Evolutionary conservation across 257 asterid species (phyloP).

Genomic region (Gardenia jasminoides): DNA sequence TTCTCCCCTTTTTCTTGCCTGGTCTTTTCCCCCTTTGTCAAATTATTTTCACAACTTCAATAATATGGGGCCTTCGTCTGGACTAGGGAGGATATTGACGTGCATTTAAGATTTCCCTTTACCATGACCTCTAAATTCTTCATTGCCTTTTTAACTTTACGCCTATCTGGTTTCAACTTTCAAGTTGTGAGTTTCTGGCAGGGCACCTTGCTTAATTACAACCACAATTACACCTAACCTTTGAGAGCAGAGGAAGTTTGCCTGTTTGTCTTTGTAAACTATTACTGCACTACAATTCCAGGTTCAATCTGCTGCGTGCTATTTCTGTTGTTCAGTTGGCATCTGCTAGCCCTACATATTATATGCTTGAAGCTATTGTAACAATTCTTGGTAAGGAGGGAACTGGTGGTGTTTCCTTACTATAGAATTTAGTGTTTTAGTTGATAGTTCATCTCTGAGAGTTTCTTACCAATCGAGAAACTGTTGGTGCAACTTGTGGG

Average conservation of each 20-base stretch:
- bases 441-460: no score
- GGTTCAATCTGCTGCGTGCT: not conserved
- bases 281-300: not conserved
- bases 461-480: no score
- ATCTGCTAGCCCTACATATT: not conserved
- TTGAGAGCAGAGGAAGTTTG: not conserved
- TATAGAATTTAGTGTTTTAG: no score
- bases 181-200: not conserved
- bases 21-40: not conserved
- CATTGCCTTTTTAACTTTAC: not conserved
- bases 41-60: not conserved
- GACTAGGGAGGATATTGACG: not conserved
- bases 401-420: no score
- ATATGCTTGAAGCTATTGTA: not conserved
- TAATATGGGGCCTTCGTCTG: not conserved
- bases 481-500: no score
- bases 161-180: not conserved
- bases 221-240: no score
- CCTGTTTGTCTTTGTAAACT: not conserved
- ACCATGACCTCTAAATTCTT: not conserved
- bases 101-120: not conserved
- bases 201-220: not conserved
- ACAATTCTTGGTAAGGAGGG: not conserved
- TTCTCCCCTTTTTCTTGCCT: not conserved
- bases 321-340: not conserved